These are phyloP conservation scores for Leucosporidium yakuticum DNA, from an alignment of 768 basidiomycete genomes.

Conservation along the genomic window DNA sequence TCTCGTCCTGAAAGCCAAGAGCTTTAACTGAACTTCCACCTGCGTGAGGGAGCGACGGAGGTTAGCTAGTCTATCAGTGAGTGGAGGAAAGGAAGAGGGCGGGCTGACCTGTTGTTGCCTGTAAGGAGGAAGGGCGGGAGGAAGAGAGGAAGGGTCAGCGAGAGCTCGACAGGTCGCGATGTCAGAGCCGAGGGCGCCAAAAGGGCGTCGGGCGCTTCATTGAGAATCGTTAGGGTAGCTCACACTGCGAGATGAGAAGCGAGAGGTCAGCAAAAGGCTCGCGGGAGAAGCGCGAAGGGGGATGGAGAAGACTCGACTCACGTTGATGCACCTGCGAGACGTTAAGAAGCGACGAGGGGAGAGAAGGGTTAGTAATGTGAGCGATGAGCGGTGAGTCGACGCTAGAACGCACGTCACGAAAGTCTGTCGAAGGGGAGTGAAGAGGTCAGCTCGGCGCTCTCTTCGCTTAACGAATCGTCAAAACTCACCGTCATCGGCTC, in stretches of 20 bases:
- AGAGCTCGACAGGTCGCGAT: no score
- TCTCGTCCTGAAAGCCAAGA: no score
- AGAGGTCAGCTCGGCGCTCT: constrained; percentile 14
- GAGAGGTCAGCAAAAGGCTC: no score
- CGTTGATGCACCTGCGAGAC: not conserved
- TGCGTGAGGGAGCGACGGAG: constrained; percentile 31
- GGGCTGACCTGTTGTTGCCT: constrained; percentile 45
- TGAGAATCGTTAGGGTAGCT: no score
- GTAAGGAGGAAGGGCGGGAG: not conserved
- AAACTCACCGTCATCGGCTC: constrained; percentile 90
- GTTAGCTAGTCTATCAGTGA: constrained; percentile 1
- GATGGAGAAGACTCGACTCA: no score
- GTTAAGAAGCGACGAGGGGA: not conserved
- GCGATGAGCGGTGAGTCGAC: not conserved
- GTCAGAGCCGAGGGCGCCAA: no score
- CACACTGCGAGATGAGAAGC: no score
- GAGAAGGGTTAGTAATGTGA: no score
- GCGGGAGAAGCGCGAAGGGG: no score
- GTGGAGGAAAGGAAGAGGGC: not conserved
- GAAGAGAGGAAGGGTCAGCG: no score
- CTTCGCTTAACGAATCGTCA: not conserved
- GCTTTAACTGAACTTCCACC: constrained; percentile 60
- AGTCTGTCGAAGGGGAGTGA: constrained; percentile 51
- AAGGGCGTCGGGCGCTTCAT: no score
- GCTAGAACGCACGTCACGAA: constrained; percentile 68